Evolutionary conservation across 257 asterid species (phyloP), one percentile per base, ranked within the genome.

Genomic region (Echites panduratus): DNA sequence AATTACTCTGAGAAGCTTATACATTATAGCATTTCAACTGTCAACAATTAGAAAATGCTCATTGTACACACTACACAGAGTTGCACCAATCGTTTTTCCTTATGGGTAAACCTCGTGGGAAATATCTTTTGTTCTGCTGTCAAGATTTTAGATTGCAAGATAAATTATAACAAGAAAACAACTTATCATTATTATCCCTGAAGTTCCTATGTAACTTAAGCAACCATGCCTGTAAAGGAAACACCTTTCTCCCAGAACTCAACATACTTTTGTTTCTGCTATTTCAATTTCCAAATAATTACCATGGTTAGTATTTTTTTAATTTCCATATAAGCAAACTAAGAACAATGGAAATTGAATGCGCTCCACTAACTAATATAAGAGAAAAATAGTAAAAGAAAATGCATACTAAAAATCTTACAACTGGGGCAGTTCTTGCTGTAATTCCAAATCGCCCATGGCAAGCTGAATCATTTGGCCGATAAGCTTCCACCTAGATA

Each of bases 401-500:
- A 71, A 48, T 20, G 41, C 17, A 35, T 74, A 73, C 26, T 27
- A 17, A 68, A 68, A n/a, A 69, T 59, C 93, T 79, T 75, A 93
- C 98, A 75, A 87, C 91, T 53, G 97, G 98, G 26, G 99, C 99
- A 22, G 99, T 95, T 78, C 99, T 86, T 70, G 96, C 82, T 78
- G 99, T 95, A 67, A 89, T 68, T 63, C 99, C 99, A 70, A 90
- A 92, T 70, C 99, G 82, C 29, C 87, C 97, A 49, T 95, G 98
- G 83, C 96, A 90, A 82, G 99, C 98, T 22, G 99, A 88, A 92
- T 94, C 99, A 81, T 91, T 79, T 35, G 87, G 92, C 84, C 96
- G 85, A 70, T 95, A 95, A 76, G 99, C 98, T 89, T 95, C 99
- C 73, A 95, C 99, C 98, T 95, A 77, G 73, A 29, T 63, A 71